Evolutionary conservation across 352 stramenopile species (phyloP), one percentile per base, ranked within the genome.

Genomic region (Hyaloperonospora arabidopsidis): DNA sequence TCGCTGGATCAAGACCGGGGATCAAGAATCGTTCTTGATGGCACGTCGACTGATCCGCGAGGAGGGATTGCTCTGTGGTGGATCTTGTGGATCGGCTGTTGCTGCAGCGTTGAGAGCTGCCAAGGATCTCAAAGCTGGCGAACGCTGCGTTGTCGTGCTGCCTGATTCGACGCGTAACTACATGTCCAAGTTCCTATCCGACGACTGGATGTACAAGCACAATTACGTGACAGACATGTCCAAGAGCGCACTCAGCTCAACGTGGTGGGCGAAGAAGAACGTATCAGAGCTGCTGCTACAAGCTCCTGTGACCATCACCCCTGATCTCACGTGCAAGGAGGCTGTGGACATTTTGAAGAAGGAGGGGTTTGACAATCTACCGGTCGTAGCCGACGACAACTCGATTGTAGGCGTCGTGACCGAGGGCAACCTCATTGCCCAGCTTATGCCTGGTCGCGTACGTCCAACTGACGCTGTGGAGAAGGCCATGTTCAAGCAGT

Each of bases 111-210:
- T 98, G 2, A 74, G 86, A 38, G 86, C 83, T 12, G 93, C 91
- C n/a, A 86, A 90, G 44, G 61, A 80, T 45, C 79, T 98, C 28
- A 81, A 79, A 46, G 68, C 75, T 21, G 93, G 88, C 23, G 86
- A 98, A 64, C 80, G 86, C 29, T 97, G 87, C 62, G 94, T 98
- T 6, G 90, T 98, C 5, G 84, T 98, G 45, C 72, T 98, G 14
- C 92, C 95, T 0, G 95, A 98, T 73, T 97, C 84, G 47, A 95
- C 96, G 25, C 79, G 94, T 40, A 98, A 98, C 76, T 98, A 98
- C 88, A 98, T 98, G 93, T 97, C 88, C 68, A 98, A 98, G 79
- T 97, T 96, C 56, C 63, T 98, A 22, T 95, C 76, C 48, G 92
- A 98, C 71, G 86, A 97, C 69, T 98, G 95, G 94, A 93, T 93